Percentiles rank a stretch among this genome's conserved stretches.
Conservation (phyloP, 83 land plant genomes). For the Thuja plicata region DNA sequence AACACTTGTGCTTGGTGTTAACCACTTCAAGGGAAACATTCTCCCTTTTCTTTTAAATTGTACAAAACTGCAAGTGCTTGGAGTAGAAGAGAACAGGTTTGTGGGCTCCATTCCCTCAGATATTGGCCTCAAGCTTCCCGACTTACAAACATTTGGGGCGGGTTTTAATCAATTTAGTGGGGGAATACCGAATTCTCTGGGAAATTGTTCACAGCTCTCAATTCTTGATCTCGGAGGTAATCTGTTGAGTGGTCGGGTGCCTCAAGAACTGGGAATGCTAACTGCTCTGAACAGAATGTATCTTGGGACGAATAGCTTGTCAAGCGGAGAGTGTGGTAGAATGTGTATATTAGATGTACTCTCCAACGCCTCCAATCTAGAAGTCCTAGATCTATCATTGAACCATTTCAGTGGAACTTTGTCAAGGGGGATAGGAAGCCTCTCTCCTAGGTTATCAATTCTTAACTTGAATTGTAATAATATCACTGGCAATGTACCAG, state of each 20-base stretch:
- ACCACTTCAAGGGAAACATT: not conserved
- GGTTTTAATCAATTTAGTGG: not conserved
- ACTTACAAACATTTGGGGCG: not conserved
- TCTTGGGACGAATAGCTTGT: not conserved
- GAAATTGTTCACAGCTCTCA: slow-evolving; percentile 6
- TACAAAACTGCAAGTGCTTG: slow-evolving; percentile 32
- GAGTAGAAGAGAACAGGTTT: slow-evolving; percentile 33
- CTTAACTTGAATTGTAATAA: not conserved
- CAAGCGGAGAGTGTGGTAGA: not conserved
- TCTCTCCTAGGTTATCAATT: not conserved
- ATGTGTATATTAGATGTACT: not conserved
- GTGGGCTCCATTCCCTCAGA: slow-evolving; percentile 37
- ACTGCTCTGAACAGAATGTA: not conserved
- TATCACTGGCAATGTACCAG: slow-evolving; percentile 23
- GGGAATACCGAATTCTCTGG: not conserved
- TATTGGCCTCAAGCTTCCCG: slow-evolving; percentile 23
- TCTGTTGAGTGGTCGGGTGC: not conserved
- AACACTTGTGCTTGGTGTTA: no score
- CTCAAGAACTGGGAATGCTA: slow-evolving; percentile 5
- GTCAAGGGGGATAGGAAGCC: slow-evolving; percentile 28
- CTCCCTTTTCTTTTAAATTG: slow-evolving; percentile 36
- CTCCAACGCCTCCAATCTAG: not conserved
- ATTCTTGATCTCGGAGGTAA: not conserved
- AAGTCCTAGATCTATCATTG: not conserved
- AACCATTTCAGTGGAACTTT: slow-evolving; percentile 6